Conservation (phyloP, 2,329 filamentous ascomycete species). For the Aspergillus hortae region DNA sequence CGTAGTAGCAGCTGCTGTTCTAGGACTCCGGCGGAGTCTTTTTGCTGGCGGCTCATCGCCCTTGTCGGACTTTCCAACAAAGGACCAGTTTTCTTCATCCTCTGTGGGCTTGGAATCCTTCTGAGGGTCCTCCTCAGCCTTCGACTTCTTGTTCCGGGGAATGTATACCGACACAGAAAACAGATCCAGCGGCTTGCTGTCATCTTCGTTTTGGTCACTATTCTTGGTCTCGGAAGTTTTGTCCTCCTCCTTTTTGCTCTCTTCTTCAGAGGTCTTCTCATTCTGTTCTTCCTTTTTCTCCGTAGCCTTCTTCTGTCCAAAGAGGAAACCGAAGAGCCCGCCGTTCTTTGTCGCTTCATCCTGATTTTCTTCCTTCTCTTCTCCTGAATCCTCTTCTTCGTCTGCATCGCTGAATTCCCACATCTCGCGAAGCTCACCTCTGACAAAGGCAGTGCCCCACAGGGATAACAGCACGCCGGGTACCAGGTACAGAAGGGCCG, state of each 20-base stretch:
- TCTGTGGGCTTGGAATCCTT: constrained; percentile 1
- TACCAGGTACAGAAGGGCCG: constrained; percentile 87
- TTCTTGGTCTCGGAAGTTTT: constrained; percentile 12
- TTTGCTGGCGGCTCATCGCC: constrained; percentile 34
- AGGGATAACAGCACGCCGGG: constrained; percentile 73
- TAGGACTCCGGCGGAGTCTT: constrained; percentile 29
- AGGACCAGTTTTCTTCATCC: constrained; percentile 17
- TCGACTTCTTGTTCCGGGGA: constrained; percentile 16
- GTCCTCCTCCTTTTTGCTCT: constrained; percentile 1
- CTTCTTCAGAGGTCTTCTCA: background rate
- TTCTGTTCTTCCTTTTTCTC: constrained; percentile 4
- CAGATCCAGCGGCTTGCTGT: constrained; percentile 21
- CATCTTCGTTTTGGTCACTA: constrained; percentile 2
- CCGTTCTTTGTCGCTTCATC: constrained; percentile 27
- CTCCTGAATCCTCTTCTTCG: constrained; percentile 27
- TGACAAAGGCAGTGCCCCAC: constrained; percentile 68
- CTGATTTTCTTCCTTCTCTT: constrained; percentile 38
- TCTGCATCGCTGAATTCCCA: constrained; percentile 74
- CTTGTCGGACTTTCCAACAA: constrained; percentile 16
- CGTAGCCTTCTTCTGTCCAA: constrained; percentile 16
- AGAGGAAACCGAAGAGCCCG: constrained; percentile 25
- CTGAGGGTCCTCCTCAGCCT: background rate
- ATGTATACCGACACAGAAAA: constrained; percentile 33
- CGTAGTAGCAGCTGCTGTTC: constrained; percentile 6
- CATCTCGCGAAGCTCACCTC: constrained; percentile 71